Conservation (phyloP, 2,329 filamentous ascomycete genomes). For the Conoideocrella luteorostrata region DNA sequence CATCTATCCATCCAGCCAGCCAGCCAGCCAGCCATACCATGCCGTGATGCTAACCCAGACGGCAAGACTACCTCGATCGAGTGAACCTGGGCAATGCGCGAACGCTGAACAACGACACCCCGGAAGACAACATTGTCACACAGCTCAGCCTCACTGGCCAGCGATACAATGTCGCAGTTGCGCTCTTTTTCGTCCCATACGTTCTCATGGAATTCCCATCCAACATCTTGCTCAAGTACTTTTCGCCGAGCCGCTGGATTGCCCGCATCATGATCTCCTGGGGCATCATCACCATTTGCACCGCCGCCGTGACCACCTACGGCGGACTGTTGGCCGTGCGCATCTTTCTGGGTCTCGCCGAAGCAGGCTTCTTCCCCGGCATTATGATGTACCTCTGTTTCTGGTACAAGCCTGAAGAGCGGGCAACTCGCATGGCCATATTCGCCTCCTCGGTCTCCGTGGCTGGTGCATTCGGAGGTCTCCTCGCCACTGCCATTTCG, state of each 20-base stretch:
- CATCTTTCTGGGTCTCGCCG: constrained; percentile 44
- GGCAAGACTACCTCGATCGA: constrained; percentile 20
- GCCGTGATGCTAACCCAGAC: neutral
- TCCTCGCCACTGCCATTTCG: constrained; percentile 47
- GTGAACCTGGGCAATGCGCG: constrained; percentile 28
- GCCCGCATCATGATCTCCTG: constrained; percentile 37
- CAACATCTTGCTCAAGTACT: constrained; percentile 28
- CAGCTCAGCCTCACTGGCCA: constrained; percentile 25
- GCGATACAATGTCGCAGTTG: constrained; percentile 25
- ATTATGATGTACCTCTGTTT: constrained; percentile 53
- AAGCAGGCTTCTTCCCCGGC: constrained; percentile 46
- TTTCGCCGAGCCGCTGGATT: constrained; percentile 28
- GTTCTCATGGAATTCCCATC: constrained; percentile 25
- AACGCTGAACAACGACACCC: constrained; percentile 26
- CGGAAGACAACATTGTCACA: constrained; percentile 25
- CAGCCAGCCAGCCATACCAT: too few species aligned
- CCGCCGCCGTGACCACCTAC: constrained; percentile 41
- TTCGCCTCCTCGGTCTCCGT: constrained; percentile 54
- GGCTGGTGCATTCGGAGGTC: constrained; percentile 54
- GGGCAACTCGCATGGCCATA: constrained; percentile 51
- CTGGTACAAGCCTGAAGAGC: constrained; percentile 56
- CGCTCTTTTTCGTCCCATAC: constrained; percentile 24
- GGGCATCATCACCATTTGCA: constrained; percentile 43
- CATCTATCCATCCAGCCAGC: too few species aligned
- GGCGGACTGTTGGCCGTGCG: constrained; percentile 39